phyloP scores from a whole-genome alignment of 129 eudicot species.

The Chrysanthemum seticuspe region DNA sequence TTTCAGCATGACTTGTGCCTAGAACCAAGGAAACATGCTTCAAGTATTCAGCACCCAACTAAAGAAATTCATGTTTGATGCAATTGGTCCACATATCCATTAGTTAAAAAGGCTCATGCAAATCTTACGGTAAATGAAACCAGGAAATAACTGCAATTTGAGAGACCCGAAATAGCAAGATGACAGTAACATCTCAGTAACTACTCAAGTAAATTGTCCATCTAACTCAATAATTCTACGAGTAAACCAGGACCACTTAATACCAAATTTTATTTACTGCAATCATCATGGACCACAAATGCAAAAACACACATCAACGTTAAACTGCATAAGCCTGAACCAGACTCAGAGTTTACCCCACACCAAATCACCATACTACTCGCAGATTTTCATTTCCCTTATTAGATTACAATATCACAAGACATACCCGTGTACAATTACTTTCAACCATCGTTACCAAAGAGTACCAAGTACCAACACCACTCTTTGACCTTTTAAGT shows the following conservation, averaged over 20 bases:
- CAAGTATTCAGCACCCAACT: neutral
- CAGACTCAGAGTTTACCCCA: conserved; percentile 24
- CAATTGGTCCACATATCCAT: conserved; percentile 13
- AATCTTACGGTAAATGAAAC: conserved; percentile 17
- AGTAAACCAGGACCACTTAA: conserved; percentile 26
- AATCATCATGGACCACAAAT: conserved; percentile 35
- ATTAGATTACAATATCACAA: conserved; percentile 15
- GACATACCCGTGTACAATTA: conserved; percentile 14
- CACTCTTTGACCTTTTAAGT: conserved; percentile 9
- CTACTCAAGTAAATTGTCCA: conserved; percentile 17
- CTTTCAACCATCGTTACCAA: conserved; percentile 8
- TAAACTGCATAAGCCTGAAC: conserved; percentile 20
- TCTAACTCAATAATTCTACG: conserved; percentile 5
- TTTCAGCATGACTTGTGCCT: neutral
- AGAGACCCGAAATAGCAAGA: neutral
- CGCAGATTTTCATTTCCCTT: conserved; percentile 29
- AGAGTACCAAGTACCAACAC: conserved; percentile 11
- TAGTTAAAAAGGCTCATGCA: conserved; percentile 14
- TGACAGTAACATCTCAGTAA: conserved; percentile 32
- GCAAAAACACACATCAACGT: conserved; percentile 17
- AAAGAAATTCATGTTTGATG: conserved; percentile 2
- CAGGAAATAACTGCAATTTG: conserved; percentile 2
- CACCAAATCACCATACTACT: conserved; percentile 25
- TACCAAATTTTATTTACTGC: neutral
- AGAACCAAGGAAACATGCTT: conserved; percentile 1